phyloP scores from a whole-genome alignment of 768 basidiomycete species.

The Mycena rebaudengoi region DNA sequence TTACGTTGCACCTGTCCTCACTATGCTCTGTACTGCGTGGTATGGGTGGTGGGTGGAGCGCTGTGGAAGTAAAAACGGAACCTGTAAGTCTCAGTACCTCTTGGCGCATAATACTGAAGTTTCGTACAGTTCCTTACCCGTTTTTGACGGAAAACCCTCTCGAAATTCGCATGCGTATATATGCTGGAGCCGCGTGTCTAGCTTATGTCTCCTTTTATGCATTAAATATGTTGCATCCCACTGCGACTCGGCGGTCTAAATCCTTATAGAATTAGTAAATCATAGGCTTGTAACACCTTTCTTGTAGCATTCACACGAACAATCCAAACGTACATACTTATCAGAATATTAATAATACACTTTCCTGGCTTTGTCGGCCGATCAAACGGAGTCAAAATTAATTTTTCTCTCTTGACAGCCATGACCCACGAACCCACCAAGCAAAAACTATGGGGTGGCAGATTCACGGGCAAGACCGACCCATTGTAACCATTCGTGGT shows the following conservation, averaged over 20 bases:
- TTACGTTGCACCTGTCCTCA: constrained; percentile 40
- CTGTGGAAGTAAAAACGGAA: constrained; percentile 66
- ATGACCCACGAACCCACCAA: constrained; percentile 54
- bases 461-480: constrained; percentile 90
- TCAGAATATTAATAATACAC: too few species aligned
- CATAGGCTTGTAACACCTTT: too few species aligned
- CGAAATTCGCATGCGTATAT: constrained; percentile 63
- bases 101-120: constrained; percentile 11
- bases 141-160: constrained; percentile 74
- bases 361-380: too few species aligned
- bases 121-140: constrained; percentile 76
- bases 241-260: too few species aligned
- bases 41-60: constrained; percentile 77
- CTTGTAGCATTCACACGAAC: too few species aligned
- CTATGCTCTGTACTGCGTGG: constrained; percentile 44
- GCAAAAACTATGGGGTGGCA: constrained; percentile 88
- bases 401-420: constrained; percentile 2
- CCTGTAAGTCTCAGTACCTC: constrained; percentile 60
- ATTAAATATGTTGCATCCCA: constrained; percentile 65
- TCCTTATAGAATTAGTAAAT: too few species aligned
- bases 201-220: constrained; percentile 64
- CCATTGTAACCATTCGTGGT: constrained; percentile 72
- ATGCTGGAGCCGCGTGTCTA: constrained; percentile 57
- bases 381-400: neutral
- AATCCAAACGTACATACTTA: too few species aligned